Conservation (phyloP, 164 flowering plant species). For the Nymphaea thermarum region DNA sequence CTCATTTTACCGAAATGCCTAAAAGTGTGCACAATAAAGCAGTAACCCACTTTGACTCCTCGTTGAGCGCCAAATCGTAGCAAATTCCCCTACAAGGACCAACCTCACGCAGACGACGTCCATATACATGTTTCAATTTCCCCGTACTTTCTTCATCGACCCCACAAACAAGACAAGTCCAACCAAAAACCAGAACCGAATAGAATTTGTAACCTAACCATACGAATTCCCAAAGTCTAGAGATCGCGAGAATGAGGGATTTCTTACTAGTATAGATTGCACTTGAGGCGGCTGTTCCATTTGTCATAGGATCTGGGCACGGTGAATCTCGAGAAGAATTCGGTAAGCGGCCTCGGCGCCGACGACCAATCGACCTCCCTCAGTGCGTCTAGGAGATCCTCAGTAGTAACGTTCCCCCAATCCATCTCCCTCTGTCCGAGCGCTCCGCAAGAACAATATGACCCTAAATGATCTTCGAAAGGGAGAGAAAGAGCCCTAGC, state of each 20-base stretch:
- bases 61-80: too few relatives aligned
- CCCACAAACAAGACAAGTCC: too few relatives aligned
- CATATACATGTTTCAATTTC: too few relatives aligned
- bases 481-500: neutral
- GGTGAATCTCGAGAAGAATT: slow-evolving; percentile 85
- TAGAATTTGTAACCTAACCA: too few relatives aligned
- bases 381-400: slow-evolving; percentile 87
- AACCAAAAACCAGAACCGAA: too few relatives aligned
- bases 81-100: too few relatives aligned
- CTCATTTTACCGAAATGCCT: too few relatives aligned
- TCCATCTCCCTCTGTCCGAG: slow-evolving; percentile 19
- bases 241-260: neutral
- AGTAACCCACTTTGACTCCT: too few relatives aligned
- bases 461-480: neutral
- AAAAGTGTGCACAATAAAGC: too few relatives aligned
- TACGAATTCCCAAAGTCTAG: too few relatives aligned
- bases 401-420: slow-evolving; percentile 58
- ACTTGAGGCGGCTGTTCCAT: slow-evolving; percentile 85
- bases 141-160: too few relatives aligned
- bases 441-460: neutral
- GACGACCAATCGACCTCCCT: slow-evolving; percentile 93
- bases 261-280: slow-evolving; percentile 79
- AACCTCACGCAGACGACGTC: too few relatives aligned
- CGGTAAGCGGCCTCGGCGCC: slow-evolving; percentile 77
- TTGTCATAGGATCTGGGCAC: slow-evolving; percentile 55